Conservation (phyloP, 164 flowering plant genomes). For the Taxillus chinensis region DNA sequence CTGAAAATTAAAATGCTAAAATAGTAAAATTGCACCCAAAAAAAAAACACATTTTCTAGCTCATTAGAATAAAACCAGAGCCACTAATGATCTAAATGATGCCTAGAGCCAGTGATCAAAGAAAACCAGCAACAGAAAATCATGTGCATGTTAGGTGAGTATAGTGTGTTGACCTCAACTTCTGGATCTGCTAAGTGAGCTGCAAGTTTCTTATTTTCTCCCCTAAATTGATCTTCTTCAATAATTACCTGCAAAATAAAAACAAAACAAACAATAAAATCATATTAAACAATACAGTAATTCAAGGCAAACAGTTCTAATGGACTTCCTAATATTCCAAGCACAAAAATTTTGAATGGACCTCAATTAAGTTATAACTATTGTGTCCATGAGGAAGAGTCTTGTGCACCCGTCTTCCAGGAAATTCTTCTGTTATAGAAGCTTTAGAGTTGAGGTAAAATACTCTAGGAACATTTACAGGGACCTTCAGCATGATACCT, state of each 20-base stretch:
- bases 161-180: constrained; percentile 65
- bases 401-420: constrained; percentile 79
- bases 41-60: no score
- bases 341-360: constrained; percentile 11
- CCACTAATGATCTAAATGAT: no score
- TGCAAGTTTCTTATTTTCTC: constrained; percentile 71
- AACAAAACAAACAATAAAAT: constrained; percentile 1
- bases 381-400: constrained; percentile 84
- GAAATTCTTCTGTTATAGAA: constrained; percentile 73
- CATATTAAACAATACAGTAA: background rate
- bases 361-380: constrained; percentile 79
- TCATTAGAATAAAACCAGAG: no score
- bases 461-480: constrained; percentile 67
- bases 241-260: constrained; percentile 42
- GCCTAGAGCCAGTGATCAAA: no score
- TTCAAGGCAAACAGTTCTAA: no score
- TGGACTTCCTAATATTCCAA: background rate
- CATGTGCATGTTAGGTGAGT: no score
- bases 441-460: constrained; percentile 92
- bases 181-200: constrained; percentile 98
- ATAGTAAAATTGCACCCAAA: no score
- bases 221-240: constrained; percentile 73
- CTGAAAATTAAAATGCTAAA: no score
- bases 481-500: constrained; percentile 82
- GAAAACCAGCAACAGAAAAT: no score